Evolutionary conservation across 2,329 filamentous ascomycete species (phyloP), one percentile per base, ranked within the genome.

Genomic region (Blastomyces emzantsi): DNA sequence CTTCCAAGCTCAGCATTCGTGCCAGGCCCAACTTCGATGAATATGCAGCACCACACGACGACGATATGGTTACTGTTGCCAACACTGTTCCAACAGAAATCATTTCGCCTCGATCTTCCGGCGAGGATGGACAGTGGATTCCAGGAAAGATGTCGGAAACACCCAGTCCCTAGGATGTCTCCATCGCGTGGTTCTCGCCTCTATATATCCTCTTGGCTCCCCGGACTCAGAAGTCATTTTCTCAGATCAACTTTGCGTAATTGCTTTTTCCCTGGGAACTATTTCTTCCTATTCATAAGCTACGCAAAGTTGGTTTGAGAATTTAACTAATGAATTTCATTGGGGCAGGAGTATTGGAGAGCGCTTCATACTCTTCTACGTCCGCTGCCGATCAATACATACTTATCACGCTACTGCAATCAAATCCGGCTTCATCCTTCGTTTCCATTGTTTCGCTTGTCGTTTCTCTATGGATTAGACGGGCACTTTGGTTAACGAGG

Each of bases 1-100:
- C 74, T 15, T 61, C 63, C 9, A 73, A 70, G 47, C 64, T 67
- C 15, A 69, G 69, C 47, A 65, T 67, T 17, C 67, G 57, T n/a
- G 47, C 61, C 55, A 58, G 33, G 22, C 61, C 49, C n/a, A 33
- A 62, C 41, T 51, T 25, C 11, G 30, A 22, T 19, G 60, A 62
- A 30, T 63, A 25, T 8, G 33, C 55, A n/a, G 41, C 58, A 47
- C 59, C 60, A 15, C 62, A 57, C 30, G 59, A 61, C 43, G 64
- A 63, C n/a, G 65, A 65, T 13, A 60, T 65, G 57, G 47, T 59
- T 30, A 69, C 66, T 11, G 63, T 67, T 52, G 58, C 61, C 47
- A 56, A 65, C 33, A 69, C 67, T 19, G 64, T 69, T 51, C 57
- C 66, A 33, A 69, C 67, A 0, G 63, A 67, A 30, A 61, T 66